These are phyloP conservation scores for Lactarius psammicola DNA, from an alignment of 768 basidiomycete genomes.

Conservation along the genomic window DNA sequence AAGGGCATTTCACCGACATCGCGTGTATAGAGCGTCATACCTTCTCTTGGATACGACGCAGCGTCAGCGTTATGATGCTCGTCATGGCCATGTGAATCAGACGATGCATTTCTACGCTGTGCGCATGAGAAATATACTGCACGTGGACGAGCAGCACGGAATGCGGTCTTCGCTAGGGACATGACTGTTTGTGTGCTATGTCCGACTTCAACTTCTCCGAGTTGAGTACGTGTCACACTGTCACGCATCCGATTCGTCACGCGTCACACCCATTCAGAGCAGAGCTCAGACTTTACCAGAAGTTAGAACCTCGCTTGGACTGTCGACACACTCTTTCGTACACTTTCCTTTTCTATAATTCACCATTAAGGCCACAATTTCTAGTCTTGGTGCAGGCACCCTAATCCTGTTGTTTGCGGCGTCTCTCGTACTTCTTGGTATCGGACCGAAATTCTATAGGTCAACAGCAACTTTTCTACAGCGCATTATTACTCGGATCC, in stretches of 20 bases:
- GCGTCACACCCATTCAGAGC: background rate
- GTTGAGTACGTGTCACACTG: background rate
- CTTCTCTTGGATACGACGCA: conserved; percentile 55
- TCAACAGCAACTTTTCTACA: background rate
- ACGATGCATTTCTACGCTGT: conserved; percentile 35
- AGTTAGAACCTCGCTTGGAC: background rate
- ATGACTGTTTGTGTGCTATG: conserved; percentile 9
- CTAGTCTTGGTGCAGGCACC: conserved; percentile 22
- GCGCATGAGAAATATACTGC: conserved; percentile 1
- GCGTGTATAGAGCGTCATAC: conserved; percentile 41
- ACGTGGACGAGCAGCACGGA: conserved; percentile 19
- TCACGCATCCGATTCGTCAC: conserved; percentile 3
- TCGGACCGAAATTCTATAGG: conserved; percentile 15
- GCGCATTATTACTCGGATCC: conserved; percentile 8
- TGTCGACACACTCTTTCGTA: background rate
- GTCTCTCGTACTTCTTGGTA: conserved; percentile 13
- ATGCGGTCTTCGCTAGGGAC: conserved; percentile 24
- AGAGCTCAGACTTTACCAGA: no score
- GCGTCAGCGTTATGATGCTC: conserved; percentile 45
- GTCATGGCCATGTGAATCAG: conserved; percentile 31
- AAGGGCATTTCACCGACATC: background rate
- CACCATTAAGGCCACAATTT: conserved; percentile 17
- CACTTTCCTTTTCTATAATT: conserved; percentile 9
- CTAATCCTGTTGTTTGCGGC: conserved; percentile 13
- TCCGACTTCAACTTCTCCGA: background rate